A percentile compares a stretch with the other conserved stretches of the same genome.
phyloP scores from a whole-genome alignment of 1,284 basidiomycete species.

The Fomes fomentarius region DNA sequence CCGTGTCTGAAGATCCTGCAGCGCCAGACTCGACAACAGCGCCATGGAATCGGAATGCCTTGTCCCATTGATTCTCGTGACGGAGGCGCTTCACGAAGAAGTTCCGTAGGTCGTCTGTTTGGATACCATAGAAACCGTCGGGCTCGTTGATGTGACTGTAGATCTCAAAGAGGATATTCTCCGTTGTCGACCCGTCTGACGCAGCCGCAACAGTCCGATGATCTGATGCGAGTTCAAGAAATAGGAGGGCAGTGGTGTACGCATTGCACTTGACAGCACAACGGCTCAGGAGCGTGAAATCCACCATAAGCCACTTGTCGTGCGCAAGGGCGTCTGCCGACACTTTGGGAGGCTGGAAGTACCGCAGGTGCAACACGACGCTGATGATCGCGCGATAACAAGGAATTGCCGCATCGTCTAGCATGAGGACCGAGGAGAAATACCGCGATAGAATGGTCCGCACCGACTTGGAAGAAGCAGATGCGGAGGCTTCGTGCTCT shows the following conservation, averaged over 20 bases:
- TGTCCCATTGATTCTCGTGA: constrained; percentile 92
- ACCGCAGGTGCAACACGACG: constrained; percentile 81
- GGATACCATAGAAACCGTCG: constrained; percentile 96
- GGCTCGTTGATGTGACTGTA: constrained; percentile 97
- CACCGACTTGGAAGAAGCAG: constrained; percentile 19
- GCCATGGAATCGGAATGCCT: constrained; percentile 89
- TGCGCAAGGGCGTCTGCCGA: constrained; percentile 60
- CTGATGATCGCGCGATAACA: constrained; percentile 75
- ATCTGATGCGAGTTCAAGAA: constrained; percentile 82
- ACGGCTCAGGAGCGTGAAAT: constrained; percentile 72
- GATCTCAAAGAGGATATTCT: constrained; percentile 84
- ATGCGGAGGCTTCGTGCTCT: constrained; percentile 31
- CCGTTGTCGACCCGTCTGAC: constrained; percentile 40
- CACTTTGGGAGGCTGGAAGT: constrained; percentile 51
- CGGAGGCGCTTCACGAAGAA: constrained; percentile 86
- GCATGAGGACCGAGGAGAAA: constrained; percentile 61
- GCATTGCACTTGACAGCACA: constrained; percentile 81
- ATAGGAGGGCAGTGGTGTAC: constrained; percentile 89
- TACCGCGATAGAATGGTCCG: constrained; percentile 59
- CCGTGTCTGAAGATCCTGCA: constrained; percentile 41
- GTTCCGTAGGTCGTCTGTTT: constrained; percentile 71
- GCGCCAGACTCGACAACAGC: constrained; percentile 74
- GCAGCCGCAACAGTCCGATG: constrained; percentile 36
- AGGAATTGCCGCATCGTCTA: constrained; percentile 42
- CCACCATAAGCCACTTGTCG: constrained; percentile 85